phyloP scores from a whole-genome alignment of 345 rosid species.

The Nephelium lappaceum region DNA sequence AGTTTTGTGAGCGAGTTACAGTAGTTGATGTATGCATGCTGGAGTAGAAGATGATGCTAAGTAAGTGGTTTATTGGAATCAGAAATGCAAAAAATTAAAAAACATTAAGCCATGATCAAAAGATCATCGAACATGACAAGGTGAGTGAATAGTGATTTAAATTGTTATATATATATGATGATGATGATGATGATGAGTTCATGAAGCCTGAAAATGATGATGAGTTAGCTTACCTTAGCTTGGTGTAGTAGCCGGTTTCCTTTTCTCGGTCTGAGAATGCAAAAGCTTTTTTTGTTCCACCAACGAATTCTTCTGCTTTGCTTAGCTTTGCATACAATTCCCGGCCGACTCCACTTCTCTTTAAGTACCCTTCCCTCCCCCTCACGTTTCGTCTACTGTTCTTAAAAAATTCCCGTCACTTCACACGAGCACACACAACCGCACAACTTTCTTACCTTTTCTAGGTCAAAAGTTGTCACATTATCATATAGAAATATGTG shows the following conservation, averaged over 20 bases:
- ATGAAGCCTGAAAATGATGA: not conserved
- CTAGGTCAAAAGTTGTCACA: not conserved
- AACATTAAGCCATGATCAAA: too few relatives aligned
- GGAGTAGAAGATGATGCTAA: not conserved
- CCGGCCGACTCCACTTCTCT: not conserved
- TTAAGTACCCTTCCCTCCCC: not conserved
- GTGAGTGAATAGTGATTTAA: not conserved
- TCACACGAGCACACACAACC: too few relatives aligned
- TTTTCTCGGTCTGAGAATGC: not conserved
- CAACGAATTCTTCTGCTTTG: constrained; percentile 1
- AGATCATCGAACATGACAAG: not conserved
- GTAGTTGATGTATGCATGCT: too few relatives aligned
- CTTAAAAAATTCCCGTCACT: not conserved
- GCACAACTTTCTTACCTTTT: not conserved
- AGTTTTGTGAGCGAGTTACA: not conserved
- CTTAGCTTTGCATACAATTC: not conserved
- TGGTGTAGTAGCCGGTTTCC: not conserved
- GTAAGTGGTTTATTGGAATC: not conserved
- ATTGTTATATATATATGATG: not conserved
- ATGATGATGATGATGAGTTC: not conserved
- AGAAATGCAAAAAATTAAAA: not conserved
- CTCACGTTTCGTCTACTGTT: not conserved
- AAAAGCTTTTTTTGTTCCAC: not conserved
- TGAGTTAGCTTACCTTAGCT: constrained; percentile 1
- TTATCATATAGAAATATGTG: not conserved